Percentiles rank a stretch among this genome's conserved stretches.
Conservation (phyloP, 2,329 filamentous ascomycete species). For the Xylaria sp. region DNA sequence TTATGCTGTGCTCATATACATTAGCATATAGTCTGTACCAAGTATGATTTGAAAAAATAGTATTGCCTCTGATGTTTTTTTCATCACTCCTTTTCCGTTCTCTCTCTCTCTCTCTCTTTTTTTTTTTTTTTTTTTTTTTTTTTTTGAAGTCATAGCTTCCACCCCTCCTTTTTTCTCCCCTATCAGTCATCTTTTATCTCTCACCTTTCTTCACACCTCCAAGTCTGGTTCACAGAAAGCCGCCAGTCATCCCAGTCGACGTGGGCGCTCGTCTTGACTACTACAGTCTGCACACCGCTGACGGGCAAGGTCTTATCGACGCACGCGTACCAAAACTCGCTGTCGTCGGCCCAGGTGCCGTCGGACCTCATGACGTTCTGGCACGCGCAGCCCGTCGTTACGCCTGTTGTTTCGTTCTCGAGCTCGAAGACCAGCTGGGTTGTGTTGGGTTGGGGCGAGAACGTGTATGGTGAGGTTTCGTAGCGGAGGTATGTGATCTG, state of each 20-base stretch:
- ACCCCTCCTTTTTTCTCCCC: not conserved
- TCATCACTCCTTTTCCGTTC: not conserved
- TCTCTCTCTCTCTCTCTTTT: not conserved
- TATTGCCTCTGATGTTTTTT: not conserved
- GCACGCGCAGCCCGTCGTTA: conserved; percentile 35
- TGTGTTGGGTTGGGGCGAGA: conserved; percentile 18
- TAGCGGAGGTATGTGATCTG: conserved; percentile 30
- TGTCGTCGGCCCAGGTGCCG: conserved; percentile 31
- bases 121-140: not conserved
- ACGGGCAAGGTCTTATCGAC: conserved; percentile 32
- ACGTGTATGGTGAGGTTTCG: not conserved
- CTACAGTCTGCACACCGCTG: conserved; percentile 2
- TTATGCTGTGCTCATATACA: conserved; percentile 25
- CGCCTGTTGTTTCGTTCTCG: not conserved
- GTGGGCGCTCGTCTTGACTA: conserved; percentile 41
- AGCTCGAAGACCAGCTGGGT: conserved; percentile 33
- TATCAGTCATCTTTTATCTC: not conserved
- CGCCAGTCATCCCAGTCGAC: conserved; percentile 43
- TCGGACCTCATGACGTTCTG: conserved; percentile 23
- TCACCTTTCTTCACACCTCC: conserved; percentile 41
- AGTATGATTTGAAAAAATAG: not conserved
- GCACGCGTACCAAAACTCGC: conserved; percentile 37
- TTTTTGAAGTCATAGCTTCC: not conserved
- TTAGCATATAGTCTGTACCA: conserved; percentile 3
- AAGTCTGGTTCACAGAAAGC: conserved; percentile 45